Percentiles rank a stretch among this genome's conserved stretches.
Conservation (phyloP, 495 filamentous ascomycete species). For the Penicillium bovifimosum region DNA sequence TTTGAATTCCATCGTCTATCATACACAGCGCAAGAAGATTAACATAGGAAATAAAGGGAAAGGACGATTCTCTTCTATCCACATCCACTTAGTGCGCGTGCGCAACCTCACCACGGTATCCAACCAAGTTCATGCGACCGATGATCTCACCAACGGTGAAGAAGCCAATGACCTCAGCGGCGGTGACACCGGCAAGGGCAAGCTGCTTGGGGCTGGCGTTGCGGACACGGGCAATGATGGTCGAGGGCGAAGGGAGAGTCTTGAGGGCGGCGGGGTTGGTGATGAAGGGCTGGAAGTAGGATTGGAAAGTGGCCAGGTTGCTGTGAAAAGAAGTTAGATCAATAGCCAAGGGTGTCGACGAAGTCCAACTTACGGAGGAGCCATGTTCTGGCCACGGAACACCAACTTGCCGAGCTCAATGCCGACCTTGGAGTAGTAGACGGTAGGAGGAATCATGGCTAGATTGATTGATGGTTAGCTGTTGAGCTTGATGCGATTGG, state of each 20-base stretch:
- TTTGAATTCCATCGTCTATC: slow-evolving; percentile 51
- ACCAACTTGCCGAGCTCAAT: slow-evolving; percentile 82
- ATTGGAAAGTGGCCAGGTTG: slow-evolving; percentile 73
- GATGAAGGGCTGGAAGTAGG: slow-evolving; percentile 71
- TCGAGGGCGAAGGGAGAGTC: slow-evolving; percentile 40
- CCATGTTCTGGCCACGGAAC: slow-evolving; percentile 84
- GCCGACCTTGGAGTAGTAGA: slow-evolving; percentile 89
- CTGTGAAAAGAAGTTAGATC: slow-evolving; percentile 41
- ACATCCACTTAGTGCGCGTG: slow-evolving; percentile 54
- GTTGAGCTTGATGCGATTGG: slow-evolving; percentile 5
- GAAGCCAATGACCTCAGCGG: slow-evolving; percentile 88
- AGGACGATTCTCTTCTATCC: slow-evolving; percentile 23
- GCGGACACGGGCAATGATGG: slow-evolving; percentile 57
- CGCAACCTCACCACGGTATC: slow-evolving; percentile 69
- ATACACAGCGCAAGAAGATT: slow-evolving; percentile 42
- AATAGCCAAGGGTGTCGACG: not conserved
- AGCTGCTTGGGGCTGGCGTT: slow-evolving; percentile 65
- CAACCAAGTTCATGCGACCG: slow-evolving; percentile 86
- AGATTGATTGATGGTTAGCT: slow-evolving; percentile 25
- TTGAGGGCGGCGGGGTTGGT: slow-evolving; percentile 59
- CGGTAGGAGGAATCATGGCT: slow-evolving; percentile 79
- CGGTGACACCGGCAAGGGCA: slow-evolving; percentile 63
- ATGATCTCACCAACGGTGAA: slow-evolving; percentile 98
- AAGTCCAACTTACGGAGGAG: slow-evolving; percentile 71
- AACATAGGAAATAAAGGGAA: slow-evolving; percentile 31